A percentile compares a stretch with the other conserved stretches of the same genome.
These are phyloP conservation scores for Rubus parviflorus DNA, from an alignment of 306 rosid genomes.

Conservation along the genomic window DNA sequence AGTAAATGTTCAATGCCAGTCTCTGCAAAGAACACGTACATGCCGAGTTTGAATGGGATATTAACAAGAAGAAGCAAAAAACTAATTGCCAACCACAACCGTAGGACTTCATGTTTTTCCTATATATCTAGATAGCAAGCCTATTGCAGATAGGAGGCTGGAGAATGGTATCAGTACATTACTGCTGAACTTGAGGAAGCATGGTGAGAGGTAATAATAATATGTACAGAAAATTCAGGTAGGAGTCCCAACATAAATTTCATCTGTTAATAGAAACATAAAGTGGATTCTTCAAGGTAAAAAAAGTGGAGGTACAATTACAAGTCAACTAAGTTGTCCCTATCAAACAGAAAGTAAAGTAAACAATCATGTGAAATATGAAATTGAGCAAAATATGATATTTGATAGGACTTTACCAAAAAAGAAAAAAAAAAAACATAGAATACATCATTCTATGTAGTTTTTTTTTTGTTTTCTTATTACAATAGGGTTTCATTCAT, in stretches of 20 bases:
- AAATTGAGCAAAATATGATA: too few relatives aligned
- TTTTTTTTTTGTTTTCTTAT: too few relatives aligned
- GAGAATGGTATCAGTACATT: background rate
- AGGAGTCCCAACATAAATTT: background rate
- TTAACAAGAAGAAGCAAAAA: background rate
- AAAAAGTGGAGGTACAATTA: too few relatives aligned
- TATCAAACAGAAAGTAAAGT: too few relatives aligned
- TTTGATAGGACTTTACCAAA: too few relatives aligned
- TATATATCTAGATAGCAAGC: slow-evolving; percentile 6
- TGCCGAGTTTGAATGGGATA: slow-evolving; percentile 22
- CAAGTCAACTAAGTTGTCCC: too few relatives aligned
- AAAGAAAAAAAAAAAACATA: too few relatives aligned
- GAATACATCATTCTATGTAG: too few relatives aligned
- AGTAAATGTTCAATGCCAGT: slow-evolving; percentile 75
- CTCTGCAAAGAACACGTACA: slow-evolving; percentile 42
- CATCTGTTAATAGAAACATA: background rate
- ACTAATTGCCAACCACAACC: slow-evolving; percentile 17
- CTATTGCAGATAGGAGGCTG: slow-evolving; percentile 19
- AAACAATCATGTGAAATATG: too few relatives aligned
- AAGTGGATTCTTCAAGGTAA: too few relatives aligned
- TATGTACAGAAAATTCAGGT: background rate
- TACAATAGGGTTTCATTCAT: too few relatives aligned
- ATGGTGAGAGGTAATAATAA: background rate
- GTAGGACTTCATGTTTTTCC: slow-evolving; percentile 12
- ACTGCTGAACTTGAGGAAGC: too few relatives aligned